Conservation (phyloP, 2,329 filamentous ascomycete species). For the Nectriaceae sp. region DNA sequence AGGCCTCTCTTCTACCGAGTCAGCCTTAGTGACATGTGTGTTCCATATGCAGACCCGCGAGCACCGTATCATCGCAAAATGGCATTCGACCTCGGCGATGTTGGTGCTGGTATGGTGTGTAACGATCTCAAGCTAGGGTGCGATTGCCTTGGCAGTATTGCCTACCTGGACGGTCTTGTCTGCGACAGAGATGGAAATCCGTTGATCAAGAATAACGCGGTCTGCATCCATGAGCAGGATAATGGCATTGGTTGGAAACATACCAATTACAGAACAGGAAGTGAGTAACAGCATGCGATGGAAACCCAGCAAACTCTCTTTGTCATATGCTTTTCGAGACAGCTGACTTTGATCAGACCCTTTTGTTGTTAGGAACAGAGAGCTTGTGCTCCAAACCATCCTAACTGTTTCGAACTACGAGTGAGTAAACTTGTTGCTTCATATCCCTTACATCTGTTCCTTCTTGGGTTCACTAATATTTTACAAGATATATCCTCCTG, state of each 20-base stretch:
- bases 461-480: background rate
- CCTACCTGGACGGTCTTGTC: constrained; percentile 61
- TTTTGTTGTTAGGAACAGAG: background rate
- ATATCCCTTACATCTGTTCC: background rate
- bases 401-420: background rate
- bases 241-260: constrained; percentile 75
- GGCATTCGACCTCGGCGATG: constrained; percentile 73
- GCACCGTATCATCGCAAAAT: background rate
- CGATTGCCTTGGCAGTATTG: constrained; percentile 69
- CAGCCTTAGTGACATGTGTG: constrained; percentile 3
- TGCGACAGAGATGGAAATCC: constrained; percentile 56
- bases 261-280: constrained; percentile 5
- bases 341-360: background rate
- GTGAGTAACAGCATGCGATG: background rate
- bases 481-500: background rate
- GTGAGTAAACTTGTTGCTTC: background rate
- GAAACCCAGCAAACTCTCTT: background rate
- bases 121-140: constrained; percentile 71
- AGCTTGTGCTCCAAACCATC: background rate
- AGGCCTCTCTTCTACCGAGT: constrained; percentile 12
- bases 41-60: background rate
- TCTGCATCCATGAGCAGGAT: constrained; percentile 72
- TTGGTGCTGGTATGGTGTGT: constrained; percentile 64
- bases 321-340: background rate
- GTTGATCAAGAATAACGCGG: constrained; percentile 54